Percentiles rank a stretch among this genome's conserved stretches.
phyloP scores from a whole-genome alignment of 176 grass and related monocot species.

The Juncus effusus region DNA sequence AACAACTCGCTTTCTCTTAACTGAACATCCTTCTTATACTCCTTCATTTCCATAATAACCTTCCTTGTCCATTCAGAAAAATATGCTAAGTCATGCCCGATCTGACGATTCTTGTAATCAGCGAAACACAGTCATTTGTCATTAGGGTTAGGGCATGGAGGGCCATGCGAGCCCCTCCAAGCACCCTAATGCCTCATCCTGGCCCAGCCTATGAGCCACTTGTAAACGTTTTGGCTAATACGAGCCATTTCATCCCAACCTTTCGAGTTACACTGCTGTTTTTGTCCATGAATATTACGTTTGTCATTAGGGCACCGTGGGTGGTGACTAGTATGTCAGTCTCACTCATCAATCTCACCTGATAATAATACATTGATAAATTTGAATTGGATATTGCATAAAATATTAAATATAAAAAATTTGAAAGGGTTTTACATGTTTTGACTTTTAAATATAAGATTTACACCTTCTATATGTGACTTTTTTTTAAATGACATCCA shows the following conservation, averaged over 20 bases:
- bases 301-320: slow-evolving; percentile 72
- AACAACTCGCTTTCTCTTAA: not conserved
- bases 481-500: no score
- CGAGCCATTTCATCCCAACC: slow-evolving; percentile 58
- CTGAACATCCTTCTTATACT: slow-evolving; percentile 17
- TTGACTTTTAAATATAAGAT: no score
- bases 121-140: slow-evolving; percentile 27
- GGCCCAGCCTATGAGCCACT: slow-evolving; percentile 39
- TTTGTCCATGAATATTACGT: slow-evolving; percentile 64
- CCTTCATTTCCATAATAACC: slow-evolving; percentile 37
- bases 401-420: no score
- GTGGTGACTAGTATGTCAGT: slow-evolving; percentile 58
- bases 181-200: slow-evolving; percentile 66
- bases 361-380: not conserved
- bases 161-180: slow-evolving; percentile 48
- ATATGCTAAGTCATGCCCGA: slow-evolving; percentile 47
- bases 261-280: slow-evolving; percentile 52
- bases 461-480: no score
- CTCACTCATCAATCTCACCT: slow-evolving; percentile 56
- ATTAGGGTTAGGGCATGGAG: slow-evolving; percentile 12
- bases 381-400: not conserved
- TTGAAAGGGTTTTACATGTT: no score
- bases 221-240: slow-evolving; percentile 47
- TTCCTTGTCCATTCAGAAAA: slow-evolving; percentile 40
- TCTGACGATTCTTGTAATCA: slow-evolving; percentile 38